These are phyloP conservation scores for Naganishia friedmannii DNA, from an alignment of 768 basidiomycete species.

Conservation along the genomic window DNA sequence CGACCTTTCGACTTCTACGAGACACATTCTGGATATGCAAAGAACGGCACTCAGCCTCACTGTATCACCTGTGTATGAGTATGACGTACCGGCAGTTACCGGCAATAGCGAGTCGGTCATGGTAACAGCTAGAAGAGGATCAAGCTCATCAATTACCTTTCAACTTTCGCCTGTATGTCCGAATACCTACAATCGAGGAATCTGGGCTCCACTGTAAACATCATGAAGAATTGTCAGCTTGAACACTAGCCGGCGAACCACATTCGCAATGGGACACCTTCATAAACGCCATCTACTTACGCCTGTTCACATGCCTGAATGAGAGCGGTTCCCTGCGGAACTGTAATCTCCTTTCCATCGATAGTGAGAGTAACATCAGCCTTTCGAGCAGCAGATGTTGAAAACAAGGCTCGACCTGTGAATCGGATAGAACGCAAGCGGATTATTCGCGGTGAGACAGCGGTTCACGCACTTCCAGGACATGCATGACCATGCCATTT, in stretches of 20 bases:
- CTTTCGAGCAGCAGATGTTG: constrained; percentile 38
- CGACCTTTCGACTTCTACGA: constrained; percentile 90
- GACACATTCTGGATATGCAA: constrained; percentile 66
- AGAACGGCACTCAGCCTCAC: background rate
- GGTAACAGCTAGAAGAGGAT: constrained; percentile 42
- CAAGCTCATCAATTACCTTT: constrained; percentile 53
- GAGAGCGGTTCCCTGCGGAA: constrained; percentile 89
- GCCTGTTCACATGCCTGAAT: constrained; percentile 73
- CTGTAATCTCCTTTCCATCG: constrained; percentile 95
- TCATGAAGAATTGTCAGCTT: constrained; percentile 59
- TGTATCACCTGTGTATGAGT: background rate
- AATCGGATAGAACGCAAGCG: background rate
- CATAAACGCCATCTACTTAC: constrained; percentile 71
- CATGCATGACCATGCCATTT: background rate
- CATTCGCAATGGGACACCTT: background rate
- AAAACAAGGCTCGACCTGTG: constrained; percentile 34
- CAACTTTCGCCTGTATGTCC: background rate
- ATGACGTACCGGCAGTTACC: constrained; percentile 74
- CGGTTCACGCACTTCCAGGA: background rate
- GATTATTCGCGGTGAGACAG: background rate
- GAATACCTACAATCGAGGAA: constrained; percentile 52
- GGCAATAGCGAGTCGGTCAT: constrained; percentile 80
- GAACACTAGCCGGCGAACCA: constrained; percentile 27
- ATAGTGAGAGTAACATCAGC: constrained; percentile 78
- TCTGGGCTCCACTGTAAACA: constrained; percentile 59